Base-by-base conservation (phyloP, 306 rosid genomes). In the Quercus robur region DNA sequence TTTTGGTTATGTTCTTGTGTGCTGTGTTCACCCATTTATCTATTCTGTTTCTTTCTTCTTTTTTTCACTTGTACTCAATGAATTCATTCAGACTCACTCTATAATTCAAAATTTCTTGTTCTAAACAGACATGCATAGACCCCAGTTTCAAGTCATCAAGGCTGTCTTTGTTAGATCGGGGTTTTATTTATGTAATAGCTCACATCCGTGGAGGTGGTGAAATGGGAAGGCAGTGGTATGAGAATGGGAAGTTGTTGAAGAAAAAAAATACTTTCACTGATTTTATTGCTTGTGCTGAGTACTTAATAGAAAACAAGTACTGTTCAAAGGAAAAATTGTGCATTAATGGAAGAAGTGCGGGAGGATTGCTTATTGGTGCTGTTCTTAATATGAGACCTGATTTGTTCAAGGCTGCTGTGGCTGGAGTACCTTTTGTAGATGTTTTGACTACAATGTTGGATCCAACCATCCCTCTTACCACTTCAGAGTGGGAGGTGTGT, bases 221-320 rank as follows among this genome's bases (percentile, higher is more conserved):
- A 83, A 91, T 93, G 97, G 99, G 99, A 80, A 93, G 99, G 85
- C 91, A 86, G 88, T 95, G 99, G 97, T 95, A 95, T 77, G 98
- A 93, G 89, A 88, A 91, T 81, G 99, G 99, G 84, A 95, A 95
- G 85, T 79, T 91, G 23, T 75, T 93, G 85, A 93, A 89, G 87
- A 95, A 95, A 88, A 91, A 85, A 77, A 93, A 95, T 80, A 95
- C 97, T 41, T 94, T 93, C 83, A 93, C 94, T 6, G 98, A 95
- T 83, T 95, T 93, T 83, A 93, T 93, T 87, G 94, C 96, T 63
- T 87, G 85, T 75, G 99, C 99, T 56, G 97, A 95, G 79, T 87
- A 89, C 87, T 88, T 95, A 81, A 90, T 95, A 55, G 91, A 83
- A 80, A 85, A 90, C 18, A 93, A 93, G 57, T 95, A 86, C 73